These are phyloP conservation scores for Selaginella tamariscina DNA, from an alignment of 75 land plant genomes.

Conservation along the genomic window DNA sequence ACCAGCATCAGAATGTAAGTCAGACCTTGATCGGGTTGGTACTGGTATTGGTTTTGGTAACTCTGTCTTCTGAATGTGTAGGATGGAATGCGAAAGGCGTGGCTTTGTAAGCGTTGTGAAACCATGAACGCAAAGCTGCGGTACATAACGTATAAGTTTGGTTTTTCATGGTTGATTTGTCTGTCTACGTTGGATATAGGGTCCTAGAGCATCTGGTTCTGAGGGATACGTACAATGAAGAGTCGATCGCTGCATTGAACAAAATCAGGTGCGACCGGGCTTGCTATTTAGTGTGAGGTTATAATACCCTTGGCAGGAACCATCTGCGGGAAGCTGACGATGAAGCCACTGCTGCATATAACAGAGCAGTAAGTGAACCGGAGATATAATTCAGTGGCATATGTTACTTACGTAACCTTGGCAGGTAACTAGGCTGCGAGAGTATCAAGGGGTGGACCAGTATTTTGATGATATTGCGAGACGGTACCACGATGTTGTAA, in stretches of 20 bases:
- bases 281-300: neutral
- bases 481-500: conserved; percentile 82
- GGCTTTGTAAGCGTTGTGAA: conserved; percentile 93
- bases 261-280: conserved; percentile 54
- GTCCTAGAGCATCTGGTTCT: conserved; percentile 79
- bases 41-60: neutral
- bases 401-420: conserved; percentile 6
- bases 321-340: conserved; percentile 80
- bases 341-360: conserved; percentile 86
- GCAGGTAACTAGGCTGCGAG: conserved; percentile 85
- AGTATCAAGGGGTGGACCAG: conserved; percentile 98
- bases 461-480: conserved; percentile 87
- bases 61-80: too few species aligned
- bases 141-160: conserved; percentile 24
- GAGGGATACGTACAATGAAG: conserved; percentile 79
- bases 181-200: conserved; percentile 32
- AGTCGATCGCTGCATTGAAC: conserved; percentile 83
- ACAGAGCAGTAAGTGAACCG: conserved; percentile 65
- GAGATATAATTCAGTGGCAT: neutral
- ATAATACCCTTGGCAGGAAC: too few species aligned
- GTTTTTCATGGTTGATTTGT: neutral
- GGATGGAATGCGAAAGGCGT: conserved; percentile 86
- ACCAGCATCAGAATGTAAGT: conserved; percentile 88
- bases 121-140: conserved; percentile 93
- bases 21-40: neutral